Conservation (phyloP, 306 rosid species). For the Prunus campanulata region DNA sequence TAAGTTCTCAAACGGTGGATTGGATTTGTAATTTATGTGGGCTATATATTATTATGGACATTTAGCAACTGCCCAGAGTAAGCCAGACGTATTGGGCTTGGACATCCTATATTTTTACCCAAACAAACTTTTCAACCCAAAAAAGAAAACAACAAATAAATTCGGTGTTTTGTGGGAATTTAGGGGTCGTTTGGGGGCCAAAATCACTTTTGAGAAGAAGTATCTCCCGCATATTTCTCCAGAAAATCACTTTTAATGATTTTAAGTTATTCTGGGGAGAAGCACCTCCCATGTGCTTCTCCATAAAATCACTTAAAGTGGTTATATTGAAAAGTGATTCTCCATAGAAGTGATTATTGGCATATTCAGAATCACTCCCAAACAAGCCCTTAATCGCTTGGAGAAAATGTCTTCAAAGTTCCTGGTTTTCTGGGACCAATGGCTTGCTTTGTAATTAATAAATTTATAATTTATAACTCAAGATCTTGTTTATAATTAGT, state of each 20-base stretch:
- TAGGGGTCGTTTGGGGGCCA: too few species aligned
- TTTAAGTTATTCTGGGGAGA: too few species aligned
- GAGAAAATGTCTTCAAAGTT: not conserved
- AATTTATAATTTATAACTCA: not conserved
- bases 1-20: not conserved
- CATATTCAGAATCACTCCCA: too few species aligned
- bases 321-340: too few species aligned
- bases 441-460: not conserved
- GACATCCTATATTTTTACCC: not conserved
- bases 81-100: not conserved
- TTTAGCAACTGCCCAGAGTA: too few species aligned
- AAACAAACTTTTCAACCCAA: not conserved
- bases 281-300: too few species aligned
- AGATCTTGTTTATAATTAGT: not conserved
- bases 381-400: not conserved
- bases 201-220: too few species aligned
- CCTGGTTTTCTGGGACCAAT: not conserved
- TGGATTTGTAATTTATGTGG: not conserved
- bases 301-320: too few species aligned
- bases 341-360: too few species aligned
- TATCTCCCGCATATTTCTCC: too few species aligned
- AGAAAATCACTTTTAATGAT: too few species aligned
- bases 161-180: not conserved
- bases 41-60: too few species aligned
- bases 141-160: not conserved